Percentiles rank a stretch among this genome's conserved stretches.
phyloP scores from a whole-genome alignment of 768 basidiomycete genomes.

The Pleurotus eryngii region DNA sequence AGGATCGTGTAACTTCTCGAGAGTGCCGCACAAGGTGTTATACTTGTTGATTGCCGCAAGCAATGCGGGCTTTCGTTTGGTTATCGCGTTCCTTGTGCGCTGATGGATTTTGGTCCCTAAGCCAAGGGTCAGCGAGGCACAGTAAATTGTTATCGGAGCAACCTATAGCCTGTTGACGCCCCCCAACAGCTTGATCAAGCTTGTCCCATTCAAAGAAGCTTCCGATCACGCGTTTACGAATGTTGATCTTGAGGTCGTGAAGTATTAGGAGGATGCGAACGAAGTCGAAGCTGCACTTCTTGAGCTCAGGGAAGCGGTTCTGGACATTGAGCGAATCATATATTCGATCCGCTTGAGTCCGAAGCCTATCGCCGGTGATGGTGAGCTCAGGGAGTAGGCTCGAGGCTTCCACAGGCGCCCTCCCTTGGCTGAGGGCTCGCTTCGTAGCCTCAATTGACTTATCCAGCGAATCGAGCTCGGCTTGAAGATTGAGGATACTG shows the following conservation, averaged over 20 bases:
- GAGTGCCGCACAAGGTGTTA: too few species aligned
- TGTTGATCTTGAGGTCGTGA: conserved; percentile 36
- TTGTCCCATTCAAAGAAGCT: conserved; percentile 36
- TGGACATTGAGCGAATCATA: conserved; percentile 32
- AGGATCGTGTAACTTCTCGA: too few species aligned
- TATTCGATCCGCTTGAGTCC: conserved; percentile 23
- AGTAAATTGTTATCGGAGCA: too few species aligned
- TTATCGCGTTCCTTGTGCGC: too few species aligned
- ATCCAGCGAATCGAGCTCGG: conserved; percentile 20
- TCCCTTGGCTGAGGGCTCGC: conserved; percentile 5
- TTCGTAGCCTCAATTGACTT: conserved; percentile 14
- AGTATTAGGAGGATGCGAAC: conserved; percentile 28
- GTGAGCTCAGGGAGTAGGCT: conserved; percentile 17
- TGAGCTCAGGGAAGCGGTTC: conserved; percentile 29
- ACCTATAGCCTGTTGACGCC: too few species aligned
- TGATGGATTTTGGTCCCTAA: too few species aligned
- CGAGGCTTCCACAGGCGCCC: conserved; percentile 5
- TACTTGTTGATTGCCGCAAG: too few species aligned
- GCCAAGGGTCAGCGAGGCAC: too few species aligned
- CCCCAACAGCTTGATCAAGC: conserved; percentile 28
- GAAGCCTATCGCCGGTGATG: conserved; percentile 15
- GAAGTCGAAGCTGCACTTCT: conserved; percentile 18
- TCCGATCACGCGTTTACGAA: conserved; percentile 27
- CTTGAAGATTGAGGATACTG: conserved; percentile 25
- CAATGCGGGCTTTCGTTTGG: too few species aligned